Conservation (phyloP, 148 eudicot species). For the Vaccinium darrowii region DNA sequence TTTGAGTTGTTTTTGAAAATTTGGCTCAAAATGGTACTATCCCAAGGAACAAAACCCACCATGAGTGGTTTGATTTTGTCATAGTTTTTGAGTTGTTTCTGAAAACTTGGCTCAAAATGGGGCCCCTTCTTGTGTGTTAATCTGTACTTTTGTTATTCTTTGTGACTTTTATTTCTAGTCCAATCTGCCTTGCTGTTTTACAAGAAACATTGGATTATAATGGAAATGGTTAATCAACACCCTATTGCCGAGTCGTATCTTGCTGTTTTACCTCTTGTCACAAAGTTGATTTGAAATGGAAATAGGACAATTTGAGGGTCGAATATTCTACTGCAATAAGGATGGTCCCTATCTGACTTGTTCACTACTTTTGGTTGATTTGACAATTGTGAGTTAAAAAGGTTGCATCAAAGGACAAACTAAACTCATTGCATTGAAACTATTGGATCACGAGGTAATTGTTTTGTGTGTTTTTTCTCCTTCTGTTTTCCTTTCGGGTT, state of each 20-base stretch:
- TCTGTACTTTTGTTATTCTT: conserved; percentile 18
- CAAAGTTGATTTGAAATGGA: conserved; percentile 18
- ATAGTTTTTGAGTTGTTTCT: conserved; percentile 27
- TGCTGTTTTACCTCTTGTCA: conserved; percentile 1
- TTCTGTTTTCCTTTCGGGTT: background rate
- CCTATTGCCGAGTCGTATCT: conserved; percentile 15
- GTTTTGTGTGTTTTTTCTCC: background rate
- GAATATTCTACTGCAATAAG: background rate
- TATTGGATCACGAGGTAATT: background rate
- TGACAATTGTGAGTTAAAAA: background rate
- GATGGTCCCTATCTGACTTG: background rate
- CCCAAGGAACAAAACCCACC: too few species aligned
- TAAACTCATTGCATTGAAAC: background rate
- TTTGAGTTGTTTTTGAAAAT: conserved; percentile 28
- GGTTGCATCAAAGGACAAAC: background rate
- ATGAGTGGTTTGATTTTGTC: conserved; percentile 24
- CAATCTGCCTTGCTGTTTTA: conserved; percentile 32
- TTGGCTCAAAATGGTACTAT: conserved; percentile 16
- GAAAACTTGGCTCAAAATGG: conserved; percentile 16
- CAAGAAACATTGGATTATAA: conserved; percentile 2
- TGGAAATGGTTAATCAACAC: conserved; percentile 9
- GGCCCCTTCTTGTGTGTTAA: conserved; percentile 12
- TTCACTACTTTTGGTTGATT: background rate
- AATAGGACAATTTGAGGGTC: background rate
- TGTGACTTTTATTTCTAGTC: conserved; percentile 23